Percentiles rank a stretch among this genome's conserved stretches.
Evolutionary conservation across 2,329 filamentous ascomycete genomes (phyloP).

Genomic region (Cladosporium sp.): DNA sequence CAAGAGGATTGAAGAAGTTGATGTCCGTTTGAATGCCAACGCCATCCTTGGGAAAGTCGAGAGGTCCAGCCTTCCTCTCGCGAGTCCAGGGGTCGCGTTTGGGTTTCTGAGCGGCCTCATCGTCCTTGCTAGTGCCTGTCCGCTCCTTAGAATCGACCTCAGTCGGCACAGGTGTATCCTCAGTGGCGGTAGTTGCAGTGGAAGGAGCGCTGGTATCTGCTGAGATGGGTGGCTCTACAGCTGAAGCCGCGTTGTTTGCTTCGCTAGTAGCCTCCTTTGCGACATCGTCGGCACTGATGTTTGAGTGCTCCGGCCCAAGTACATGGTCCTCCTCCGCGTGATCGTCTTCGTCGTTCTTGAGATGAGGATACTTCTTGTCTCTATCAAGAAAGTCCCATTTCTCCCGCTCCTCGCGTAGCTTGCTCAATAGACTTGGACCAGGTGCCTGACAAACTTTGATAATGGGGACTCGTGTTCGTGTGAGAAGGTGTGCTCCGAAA

Average conservation of each 20-base stretch:
- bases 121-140: background rate
- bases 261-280: background rate
- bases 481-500: constrained; percentile 71
- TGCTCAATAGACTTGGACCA: constrained; percentile 53
- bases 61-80: constrained; percentile 44
- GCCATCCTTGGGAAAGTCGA: constrained; percentile 73
- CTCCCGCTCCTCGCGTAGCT: constrained; percentile 59
- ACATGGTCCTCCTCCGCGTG: constrained; percentile 11
- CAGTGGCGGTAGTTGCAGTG: background rate
- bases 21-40: constrained; percentile 87
- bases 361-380: constrained; percentile 40
- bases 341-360: constrained; percentile 22
- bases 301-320: background rate
- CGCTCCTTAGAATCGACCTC: background rate
- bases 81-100: constrained; percentile 35
- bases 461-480: constrained; percentile 76
- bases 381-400: constrained; percentile 63
- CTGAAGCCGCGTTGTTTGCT: background rate
- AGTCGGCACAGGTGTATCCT: background rate
- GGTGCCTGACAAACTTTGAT: constrained; percentile 79
- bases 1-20: constrained; percentile 82
- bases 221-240: background rate
- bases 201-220: background rate
- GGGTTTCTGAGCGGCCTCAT: background rate
- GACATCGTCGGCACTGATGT: background rate